Evolutionary conservation across 768 basidiomycete species (phyloP), one percentile per base, ranked within the genome.

Genomic region (Suillus clintonianus): DNA sequence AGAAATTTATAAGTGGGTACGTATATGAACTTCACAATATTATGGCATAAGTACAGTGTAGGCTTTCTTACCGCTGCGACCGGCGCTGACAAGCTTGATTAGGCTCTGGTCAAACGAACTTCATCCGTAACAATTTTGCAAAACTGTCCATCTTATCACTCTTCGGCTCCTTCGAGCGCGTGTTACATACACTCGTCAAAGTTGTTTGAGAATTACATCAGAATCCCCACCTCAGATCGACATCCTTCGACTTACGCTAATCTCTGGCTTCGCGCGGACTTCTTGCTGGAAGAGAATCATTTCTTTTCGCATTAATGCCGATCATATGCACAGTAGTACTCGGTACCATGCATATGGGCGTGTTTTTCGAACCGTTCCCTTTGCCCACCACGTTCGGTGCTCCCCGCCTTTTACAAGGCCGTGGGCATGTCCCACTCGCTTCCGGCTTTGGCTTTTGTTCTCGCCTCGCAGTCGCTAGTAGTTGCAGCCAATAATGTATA

Each of bases 401-500:
- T 48, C 13, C 13, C 47, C 22, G 22, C 5, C 47, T 6, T 48
- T 24, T 24, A 22, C 47, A 48, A 47, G 45, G 45, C 6, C 47
- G 13, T 19, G 15, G 17, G 19, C 19, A 64, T 64, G 61, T 17
- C 61, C 17, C 19, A 37, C 34, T 61, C 48, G 13, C 22, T 51
- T n/a, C 61, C 61, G 15, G 43, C 43, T 15, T 45, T 64, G 34
- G 54, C n/a, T 14, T 62, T 64, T 14, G 54, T 56, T 55, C 30
- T 50, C 6, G 61, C 64, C 30, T 27, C 56, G 30, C 60, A 62
- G 32, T 36, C 53, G 6, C 10, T 15, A n/a, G 19, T 17, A 36
- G 53, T 34, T 30, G 24, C 30, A 19, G 64, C 27, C 5, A 24
- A 24, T 15, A 24, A 11, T 37, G 6, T 57, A 14, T 30, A 45